Conservation (phyloP, 306 rosid genomes). For the Quercus aquifolioides region DNA sequence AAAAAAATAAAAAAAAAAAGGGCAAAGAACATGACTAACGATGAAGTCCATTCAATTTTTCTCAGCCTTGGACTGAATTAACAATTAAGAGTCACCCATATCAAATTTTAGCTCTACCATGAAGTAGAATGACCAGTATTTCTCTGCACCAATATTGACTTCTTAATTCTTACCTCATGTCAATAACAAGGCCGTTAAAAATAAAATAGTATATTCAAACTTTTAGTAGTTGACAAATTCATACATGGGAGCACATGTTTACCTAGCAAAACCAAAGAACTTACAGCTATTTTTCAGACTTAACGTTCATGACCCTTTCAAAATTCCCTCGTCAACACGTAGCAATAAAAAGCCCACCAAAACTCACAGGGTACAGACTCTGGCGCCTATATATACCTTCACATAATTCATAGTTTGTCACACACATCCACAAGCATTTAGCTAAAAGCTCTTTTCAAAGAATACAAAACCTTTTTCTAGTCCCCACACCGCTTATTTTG, state of each 20-base stretch:
- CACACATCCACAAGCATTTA: not conserved
- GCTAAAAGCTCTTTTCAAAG: not conserved
- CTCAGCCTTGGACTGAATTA: not conserved
- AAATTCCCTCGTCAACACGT: conserved; percentile 29
- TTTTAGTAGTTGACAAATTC: not conserved
- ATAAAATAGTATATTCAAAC: not conserved
- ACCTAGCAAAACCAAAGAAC: not conserved
- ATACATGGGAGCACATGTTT: not conserved
- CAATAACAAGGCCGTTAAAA: not conserved
- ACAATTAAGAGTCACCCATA: not conserved
- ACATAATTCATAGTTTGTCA: not conserved
- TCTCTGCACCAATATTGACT: not conserved
- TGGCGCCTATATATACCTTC: conserved; percentile 10
- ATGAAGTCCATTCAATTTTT: not conserved
- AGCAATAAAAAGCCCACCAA: not conserved
- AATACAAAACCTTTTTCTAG: no score
- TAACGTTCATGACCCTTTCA: not conserved
- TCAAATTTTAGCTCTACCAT: no score
- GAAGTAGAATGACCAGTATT: not conserved
- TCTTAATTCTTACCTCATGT: not conserved
- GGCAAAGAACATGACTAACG: no score
- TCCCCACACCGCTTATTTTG: no score
- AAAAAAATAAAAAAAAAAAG: no score
- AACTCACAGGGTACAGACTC: not conserved
- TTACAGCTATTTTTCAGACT: not conserved